Conservation (phyloP, 2,329 filamentous ascomycete genomes). For the Penicillium sp. region DNA sequence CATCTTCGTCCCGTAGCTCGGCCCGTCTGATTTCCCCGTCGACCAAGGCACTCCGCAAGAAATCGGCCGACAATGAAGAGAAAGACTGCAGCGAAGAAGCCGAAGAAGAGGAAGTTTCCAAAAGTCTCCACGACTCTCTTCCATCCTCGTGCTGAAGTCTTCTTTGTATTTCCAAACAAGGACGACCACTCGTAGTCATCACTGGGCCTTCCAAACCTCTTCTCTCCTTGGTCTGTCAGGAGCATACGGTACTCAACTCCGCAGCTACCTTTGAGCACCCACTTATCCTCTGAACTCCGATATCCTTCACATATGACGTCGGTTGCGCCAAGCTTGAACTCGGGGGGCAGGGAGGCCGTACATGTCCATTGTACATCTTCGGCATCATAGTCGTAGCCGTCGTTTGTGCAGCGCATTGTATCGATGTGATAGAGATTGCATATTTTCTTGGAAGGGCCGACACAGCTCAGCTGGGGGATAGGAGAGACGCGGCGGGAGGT, state of each 20-base stretch:
- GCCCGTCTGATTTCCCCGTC: conserved; percentile 19
- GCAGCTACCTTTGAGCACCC: conserved; percentile 88
- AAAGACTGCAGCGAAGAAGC: conserved; percentile 34
- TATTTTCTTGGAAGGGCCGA: conserved; percentile 63
- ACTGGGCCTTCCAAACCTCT: conserved; percentile 63
- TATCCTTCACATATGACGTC: conserved; percentile 96
- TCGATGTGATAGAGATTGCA: conserved; percentile 74
- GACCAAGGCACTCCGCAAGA: conserved; percentile 29
- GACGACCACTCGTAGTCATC: conserved; percentile 32
- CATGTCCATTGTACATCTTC: conserved; percentile 94
- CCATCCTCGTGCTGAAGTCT: conserved; percentile 6
- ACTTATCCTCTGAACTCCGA: conserved; percentile 71
- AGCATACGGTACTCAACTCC: conserved; percentile 85
- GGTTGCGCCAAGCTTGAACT: conserved; percentile 77
- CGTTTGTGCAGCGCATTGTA: conserved; percentile 85
- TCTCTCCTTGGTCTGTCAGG: conserved; percentile 75
- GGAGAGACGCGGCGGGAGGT: conserved; percentile 73
- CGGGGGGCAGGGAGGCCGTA: conserved; percentile 62
- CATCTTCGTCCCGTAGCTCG: conserved; percentile 23
- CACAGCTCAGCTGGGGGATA: conserved; percentile 77
- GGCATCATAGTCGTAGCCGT: conserved; percentile 73
- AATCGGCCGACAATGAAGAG: conserved; percentile 32
- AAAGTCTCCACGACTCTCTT: conserved; percentile 15
- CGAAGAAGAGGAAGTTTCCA: conserved; percentile 37
- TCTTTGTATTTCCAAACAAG: neutral